Evolutionary conservation across 2,329 filamentous ascomycete genomes (phyloP).

Genomic region (Fusarium pseudonygamai): DNA sequence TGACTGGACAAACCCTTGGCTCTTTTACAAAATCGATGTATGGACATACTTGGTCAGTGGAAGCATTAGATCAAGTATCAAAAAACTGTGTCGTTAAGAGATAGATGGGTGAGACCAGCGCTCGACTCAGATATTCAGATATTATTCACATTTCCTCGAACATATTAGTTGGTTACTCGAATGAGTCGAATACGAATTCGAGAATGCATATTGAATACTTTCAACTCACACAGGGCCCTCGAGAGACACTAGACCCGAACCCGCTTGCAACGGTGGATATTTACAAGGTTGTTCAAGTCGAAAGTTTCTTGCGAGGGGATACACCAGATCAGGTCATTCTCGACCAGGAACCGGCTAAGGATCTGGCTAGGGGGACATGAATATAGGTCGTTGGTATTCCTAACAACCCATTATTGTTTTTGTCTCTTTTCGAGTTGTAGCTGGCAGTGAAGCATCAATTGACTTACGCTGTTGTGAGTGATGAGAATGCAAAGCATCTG

Average conservation of each 20-base stretch:
- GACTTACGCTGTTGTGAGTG: neutral
- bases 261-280: neutral
- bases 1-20: neutral
- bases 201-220: neutral
- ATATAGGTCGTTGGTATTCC: neutral
- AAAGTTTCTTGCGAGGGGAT: neutral
- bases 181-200: slow-evolving; percentile 22
- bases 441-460: neutral
- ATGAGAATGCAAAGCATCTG: neutral
- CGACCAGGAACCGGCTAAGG: neutral
- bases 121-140: neutral
- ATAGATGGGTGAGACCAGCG: neutral
- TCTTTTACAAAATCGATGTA: neutral
- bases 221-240: neutral
- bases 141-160: neutral
- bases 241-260: neutral
- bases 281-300: slow-evolving; percentile 1
- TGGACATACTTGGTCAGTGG: neutral
- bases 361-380: neutral
- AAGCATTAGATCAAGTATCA: neutral
- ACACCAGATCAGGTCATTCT: neutral
- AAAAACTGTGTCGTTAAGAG: neutral
- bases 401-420: neutral
- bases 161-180: neutral
- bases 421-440: neutral